Percentiles rank a stretch among this genome's conserved stretches.
phyloP scores from a whole-genome alignment of 129 eudicot species.

The Kitagawia praeruptora region DNA sequence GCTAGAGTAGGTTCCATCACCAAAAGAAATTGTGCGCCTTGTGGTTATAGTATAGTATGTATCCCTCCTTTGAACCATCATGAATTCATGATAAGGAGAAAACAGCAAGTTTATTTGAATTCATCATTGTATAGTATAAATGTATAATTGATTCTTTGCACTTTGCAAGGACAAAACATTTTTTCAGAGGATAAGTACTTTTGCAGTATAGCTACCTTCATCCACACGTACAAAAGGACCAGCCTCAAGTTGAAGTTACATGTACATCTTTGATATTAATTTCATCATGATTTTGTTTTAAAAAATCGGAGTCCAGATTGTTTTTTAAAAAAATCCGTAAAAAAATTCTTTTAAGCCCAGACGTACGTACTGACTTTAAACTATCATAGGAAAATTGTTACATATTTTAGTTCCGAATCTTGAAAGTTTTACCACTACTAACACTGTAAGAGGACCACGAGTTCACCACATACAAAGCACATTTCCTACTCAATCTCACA shows the following conservation, averaged over 20 bases:
- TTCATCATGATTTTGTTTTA: too few species aligned
- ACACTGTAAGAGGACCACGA: background rate
- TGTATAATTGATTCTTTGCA: background rate
- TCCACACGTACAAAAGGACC: background rate
- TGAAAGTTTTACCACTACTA: background rate
- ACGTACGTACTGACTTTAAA: too few species aligned
- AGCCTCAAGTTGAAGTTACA: too few species aligned
- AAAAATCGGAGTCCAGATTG: too few species aligned
- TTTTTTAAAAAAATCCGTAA: too few species aligned
- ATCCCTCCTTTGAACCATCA: too few species aligned
- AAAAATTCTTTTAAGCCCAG: too few species aligned
- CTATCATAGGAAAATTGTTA: too few species aligned
- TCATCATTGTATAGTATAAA: background rate
- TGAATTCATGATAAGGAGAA: too few species aligned
- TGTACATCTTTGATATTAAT: too few species aligned
- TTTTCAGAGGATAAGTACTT: background rate
- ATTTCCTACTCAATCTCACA: background rate
- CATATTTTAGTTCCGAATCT: background rate
- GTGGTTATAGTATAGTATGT: too few species aligned
- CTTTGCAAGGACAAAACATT: background rate
- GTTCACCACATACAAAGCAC: background rate
- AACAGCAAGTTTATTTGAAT: background rate
- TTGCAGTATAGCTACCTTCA: background rate
- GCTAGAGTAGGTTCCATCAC: slow-evolving; percentile 99
- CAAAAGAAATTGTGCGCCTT: slow-evolving; percentile 83